These are phyloP conservation scores for Lentinula sp. DNA, from an alignment of 768 basidiomycete species.

Conservation along the genomic window DNA sequence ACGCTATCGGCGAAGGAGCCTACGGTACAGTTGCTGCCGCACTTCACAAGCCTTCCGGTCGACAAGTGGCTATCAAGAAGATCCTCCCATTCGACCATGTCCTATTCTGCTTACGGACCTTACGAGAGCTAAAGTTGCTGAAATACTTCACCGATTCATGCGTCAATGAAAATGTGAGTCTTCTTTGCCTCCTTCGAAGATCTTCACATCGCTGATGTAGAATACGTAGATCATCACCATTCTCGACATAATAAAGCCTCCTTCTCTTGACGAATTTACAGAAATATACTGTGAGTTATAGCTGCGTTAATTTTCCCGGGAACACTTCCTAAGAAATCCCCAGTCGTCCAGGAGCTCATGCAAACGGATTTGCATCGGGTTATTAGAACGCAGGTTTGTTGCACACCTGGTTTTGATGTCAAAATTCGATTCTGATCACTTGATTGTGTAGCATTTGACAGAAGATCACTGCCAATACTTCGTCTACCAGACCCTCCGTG, in stretches of 20 bases:
- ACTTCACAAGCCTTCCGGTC: conserved; percentile 71
- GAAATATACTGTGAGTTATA: conserved; percentile 72
- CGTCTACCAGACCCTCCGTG: conserved; percentile 79
- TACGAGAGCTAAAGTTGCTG: conserved; percentile 87
- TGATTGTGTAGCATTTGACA: conserved; percentile 52
- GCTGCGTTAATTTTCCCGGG: conserved; percentile 5
- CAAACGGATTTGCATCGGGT: conserved; percentile 90
- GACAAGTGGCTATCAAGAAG: conserved; percentile 93
- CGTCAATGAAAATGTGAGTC: conserved; percentile 70
- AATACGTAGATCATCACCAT: conserved; percentile 80
- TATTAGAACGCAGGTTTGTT: conserved; percentile 57
- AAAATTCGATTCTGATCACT: not conserved
- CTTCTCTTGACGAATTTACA: conserved; percentile 68
- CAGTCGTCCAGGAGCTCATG: conserved; percentile 84
- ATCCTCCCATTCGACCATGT: conserved; percentile 93
- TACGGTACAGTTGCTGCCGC: conserved; percentile 91
- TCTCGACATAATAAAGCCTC: conserved; percentile 83
- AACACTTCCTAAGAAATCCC: conserved; percentile 4
- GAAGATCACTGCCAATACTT: conserved; percentile 91
- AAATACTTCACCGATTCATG: conserved; percentile 79
- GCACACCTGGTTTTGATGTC: too few species aligned
- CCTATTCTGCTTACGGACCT: conserved; percentile 82
- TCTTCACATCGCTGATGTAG: not conserved
- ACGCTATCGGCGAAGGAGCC: conserved; percentile 79
- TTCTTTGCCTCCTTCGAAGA: conserved; percentile 1